Evolutionary conservation across 495 filamentous ascomycete species (phyloP).

Genomic region (Neurospora discreta): DNA sequence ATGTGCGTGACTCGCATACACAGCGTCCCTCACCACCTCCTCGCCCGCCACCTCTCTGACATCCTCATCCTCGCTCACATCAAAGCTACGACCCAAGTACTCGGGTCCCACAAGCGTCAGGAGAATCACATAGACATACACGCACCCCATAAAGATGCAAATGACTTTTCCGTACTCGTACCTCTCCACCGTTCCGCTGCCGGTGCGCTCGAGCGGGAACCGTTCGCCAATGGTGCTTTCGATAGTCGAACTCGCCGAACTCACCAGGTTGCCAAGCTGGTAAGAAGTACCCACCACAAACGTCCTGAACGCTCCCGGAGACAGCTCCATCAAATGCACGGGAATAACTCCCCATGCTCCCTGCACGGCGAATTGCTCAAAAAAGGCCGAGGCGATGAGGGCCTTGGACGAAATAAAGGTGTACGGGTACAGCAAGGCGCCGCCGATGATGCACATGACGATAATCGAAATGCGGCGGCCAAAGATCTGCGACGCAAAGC

Average conservation of each 20-base stretch:
- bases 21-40: slow-evolving; percentile 16
- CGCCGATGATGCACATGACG: slow-evolving; percentile 62
- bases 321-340: slow-evolving; percentile 81
- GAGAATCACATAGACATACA: slow-evolving; percentile 72
- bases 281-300: slow-evolving; percentile 77
- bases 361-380: slow-evolving; percentile 84
- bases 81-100: slow-evolving; percentile 51
- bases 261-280: slow-evolving; percentile 76
- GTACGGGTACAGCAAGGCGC: slow-evolving; percentile 73
- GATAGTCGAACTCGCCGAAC: slow-evolving; percentile 73
- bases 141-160: slow-evolving; percentile 86
- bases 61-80: slow-evolving; percentile 55
- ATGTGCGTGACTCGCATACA: not conserved
- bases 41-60: slow-evolving; percentile 42
- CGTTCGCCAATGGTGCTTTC: slow-evolving; percentile 71
- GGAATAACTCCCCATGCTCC: slow-evolving; percentile 79
- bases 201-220: slow-evolving; percentile 49
- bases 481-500: slow-evolving; percentile 71
- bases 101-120: slow-evolving; percentile 71
- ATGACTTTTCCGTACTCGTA: slow-evolving; percentile 87
- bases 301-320: slow-evolving; percentile 69
- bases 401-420: slow-evolving; percentile 46
- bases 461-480: slow-evolving; percentile 77
- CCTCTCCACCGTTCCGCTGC: slow-evolving; percentile 20
- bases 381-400: slow-evolving; percentile 78